A percentile compares a stretch with the other conserved stretches of the same genome.
Conservation (phyloP, 1,139 yeast genomes). For the Schwanniomyces etchellsii region DNA sequence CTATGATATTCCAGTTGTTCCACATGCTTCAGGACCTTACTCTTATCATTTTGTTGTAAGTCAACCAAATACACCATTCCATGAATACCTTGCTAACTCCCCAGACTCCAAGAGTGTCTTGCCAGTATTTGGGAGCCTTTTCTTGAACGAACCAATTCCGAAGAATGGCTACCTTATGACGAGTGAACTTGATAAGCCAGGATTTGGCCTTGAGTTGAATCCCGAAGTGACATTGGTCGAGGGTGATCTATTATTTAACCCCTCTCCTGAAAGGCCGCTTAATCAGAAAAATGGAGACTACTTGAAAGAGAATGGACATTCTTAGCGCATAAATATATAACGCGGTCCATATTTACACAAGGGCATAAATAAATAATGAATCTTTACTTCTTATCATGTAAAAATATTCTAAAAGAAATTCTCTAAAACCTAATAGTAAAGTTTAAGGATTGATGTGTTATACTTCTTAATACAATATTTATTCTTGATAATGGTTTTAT, state of each 20-base stretch:
- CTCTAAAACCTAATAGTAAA: too few relatives aligned
- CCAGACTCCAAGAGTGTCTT: conserved; percentile 40
- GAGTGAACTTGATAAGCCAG: conserved; percentile 37
- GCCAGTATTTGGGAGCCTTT: conserved; percentile 43
- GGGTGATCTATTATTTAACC: conserved; percentile 30
- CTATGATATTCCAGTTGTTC: conserved; percentile 21
- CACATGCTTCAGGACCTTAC: too few relatives aligned
- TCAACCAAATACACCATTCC: conserved; percentile 46
- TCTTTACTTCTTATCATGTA: too few relatives aligned
- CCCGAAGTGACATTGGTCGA: conserved; percentile 36
- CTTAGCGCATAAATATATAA: too few relatives aligned
- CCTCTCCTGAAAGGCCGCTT: conserved; percentile 33
- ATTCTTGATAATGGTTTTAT: too few relatives aligned
- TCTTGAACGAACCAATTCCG: conserved; percentile 43
- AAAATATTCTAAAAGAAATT: too few relatives aligned
- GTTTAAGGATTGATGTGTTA: too few relatives aligned
- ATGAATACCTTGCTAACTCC: conserved; percentile 45
- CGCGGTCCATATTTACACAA: too few relatives aligned
- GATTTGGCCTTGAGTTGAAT: conserved; percentile 41
- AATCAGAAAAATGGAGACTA: conserved; percentile 9
- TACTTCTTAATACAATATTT: too few relatives aligned
- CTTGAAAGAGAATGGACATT: too few relatives aligned
- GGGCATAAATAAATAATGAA: too few relatives aligned
- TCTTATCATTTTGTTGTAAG: conserved; percentile 43
- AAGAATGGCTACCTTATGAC: conserved; percentile 34